These are phyloP conservation scores for Floccularia luteovirens DNA, from an alignment of 768 basidiomycete species.

Conservation along the genomic window DNA sequence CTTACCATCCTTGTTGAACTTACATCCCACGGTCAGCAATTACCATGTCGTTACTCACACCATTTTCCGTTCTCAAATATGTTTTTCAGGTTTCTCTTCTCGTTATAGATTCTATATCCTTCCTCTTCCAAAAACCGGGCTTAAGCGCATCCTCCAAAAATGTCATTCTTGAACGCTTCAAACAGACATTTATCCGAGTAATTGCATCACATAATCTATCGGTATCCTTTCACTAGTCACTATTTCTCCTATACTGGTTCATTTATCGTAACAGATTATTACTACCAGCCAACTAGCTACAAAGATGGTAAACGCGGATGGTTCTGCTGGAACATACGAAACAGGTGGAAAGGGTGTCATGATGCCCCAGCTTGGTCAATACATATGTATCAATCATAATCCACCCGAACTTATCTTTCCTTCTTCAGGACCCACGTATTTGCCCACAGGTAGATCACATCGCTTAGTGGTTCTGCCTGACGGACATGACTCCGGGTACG, in stretches of 20 bases:
- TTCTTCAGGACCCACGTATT: slow-evolving; percentile 24
- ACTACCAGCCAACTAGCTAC: slow-evolving; percentile 66
- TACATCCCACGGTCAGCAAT: slow-evolving; percentile 36
- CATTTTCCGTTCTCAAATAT: not conserved
- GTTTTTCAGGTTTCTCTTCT: slow-evolving; percentile 44
- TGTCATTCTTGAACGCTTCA: slow-evolving; percentile 41
- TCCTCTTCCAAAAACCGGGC: slow-evolving; percentile 50
- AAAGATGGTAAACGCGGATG: slow-evolving; percentile 58
- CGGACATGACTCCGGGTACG: slow-evolving; percentile 26
- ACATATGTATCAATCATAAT: slow-evolving; percentile 1
- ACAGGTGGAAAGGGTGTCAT: slow-evolving; percentile 55
- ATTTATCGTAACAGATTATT: slow-evolving; percentile 23
- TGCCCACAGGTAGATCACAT: slow-evolving; percentile 27
- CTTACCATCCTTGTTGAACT: slow-evolving; percentile 36
- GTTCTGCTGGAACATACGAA: slow-evolving; percentile 58
- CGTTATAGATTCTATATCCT: slow-evolving; percentile 60
- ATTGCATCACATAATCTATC: slow-evolving; percentile 40
- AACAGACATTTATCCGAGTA: slow-evolving; percentile 42
- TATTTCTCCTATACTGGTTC: not conserved
- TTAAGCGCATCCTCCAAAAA: slow-evolving; percentile 29
- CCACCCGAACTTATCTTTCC: not conserved
- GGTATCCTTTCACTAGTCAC: slow-evolving; percentile 3
- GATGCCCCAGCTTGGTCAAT: slow-evolving; percentile 56
- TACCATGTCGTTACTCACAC: not conserved
- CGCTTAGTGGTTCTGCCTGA: slow-evolving; percentile 28